Percentiles rank a stretch among this genome's conserved stretches.
phyloP scores from a whole-genome alignment of 306 rosid species.

The Lathyrus oleraceus region DNA sequence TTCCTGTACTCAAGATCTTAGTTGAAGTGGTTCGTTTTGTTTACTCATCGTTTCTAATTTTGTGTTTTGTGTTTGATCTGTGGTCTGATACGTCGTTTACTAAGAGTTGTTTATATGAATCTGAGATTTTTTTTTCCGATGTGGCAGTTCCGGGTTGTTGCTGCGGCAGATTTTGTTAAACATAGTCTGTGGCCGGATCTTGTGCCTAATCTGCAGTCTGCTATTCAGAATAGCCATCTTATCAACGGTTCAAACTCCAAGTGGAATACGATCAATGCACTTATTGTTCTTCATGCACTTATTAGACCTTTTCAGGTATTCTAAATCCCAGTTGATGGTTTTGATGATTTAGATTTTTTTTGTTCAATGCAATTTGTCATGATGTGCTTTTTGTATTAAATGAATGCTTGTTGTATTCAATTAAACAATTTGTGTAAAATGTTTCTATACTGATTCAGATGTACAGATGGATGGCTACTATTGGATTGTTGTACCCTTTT shows the following conservation, averaged over 20 bases:
- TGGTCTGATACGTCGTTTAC: not conserved
- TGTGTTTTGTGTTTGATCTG: no score
- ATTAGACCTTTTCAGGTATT: constrained; percentile 87
- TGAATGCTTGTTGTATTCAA: not conserved
- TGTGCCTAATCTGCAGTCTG: constrained; percentile 62
- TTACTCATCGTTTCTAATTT: not conserved
- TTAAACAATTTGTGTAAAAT: not conserved
- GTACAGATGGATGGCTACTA: not conserved
- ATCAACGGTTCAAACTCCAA: constrained; percentile 39
- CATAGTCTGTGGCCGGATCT: constrained; percentile 71
- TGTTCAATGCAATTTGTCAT: not conserved
- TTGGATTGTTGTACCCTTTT: no score
- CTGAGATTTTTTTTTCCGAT: not conserved
- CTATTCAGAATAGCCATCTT: constrained; percentile 71
- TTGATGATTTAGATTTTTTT: not conserved
- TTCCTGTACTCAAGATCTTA: constrained; percentile 61
- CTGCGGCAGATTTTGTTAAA: constrained; percentile 68
- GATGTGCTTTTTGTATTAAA: not conserved
- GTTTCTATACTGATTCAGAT: not conserved
- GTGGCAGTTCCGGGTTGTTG: constrained; percentile 65
- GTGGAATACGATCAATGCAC: constrained; percentile 65
- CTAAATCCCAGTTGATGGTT: not conserved
- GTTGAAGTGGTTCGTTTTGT: constrained; percentile 64
- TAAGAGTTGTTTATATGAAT: not conserved
- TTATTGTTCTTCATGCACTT: constrained; percentile 69